Evolutionary conservation across 305 asterid genomes (phyloP).

Genomic region (Fraxinus albicans): DNA sequence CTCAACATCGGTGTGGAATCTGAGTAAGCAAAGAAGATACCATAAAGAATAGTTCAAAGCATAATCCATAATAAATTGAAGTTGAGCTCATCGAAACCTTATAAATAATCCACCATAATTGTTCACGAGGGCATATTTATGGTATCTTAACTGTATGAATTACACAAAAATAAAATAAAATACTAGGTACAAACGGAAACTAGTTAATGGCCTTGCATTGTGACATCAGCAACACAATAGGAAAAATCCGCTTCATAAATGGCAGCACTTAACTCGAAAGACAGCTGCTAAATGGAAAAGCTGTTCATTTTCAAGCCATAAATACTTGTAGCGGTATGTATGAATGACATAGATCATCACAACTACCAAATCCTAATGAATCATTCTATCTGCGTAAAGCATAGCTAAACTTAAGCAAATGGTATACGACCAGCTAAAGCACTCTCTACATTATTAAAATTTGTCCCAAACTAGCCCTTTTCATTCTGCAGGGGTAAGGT

Average conservation of each 20-base stretch:
- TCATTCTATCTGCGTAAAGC: not conserved
- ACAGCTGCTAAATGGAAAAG: not conserved
- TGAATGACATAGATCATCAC: not conserved
- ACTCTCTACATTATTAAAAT: not conserved
- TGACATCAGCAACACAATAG: not conserved
- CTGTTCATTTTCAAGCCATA: not conserved
- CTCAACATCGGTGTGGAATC: constrained; percentile 94
- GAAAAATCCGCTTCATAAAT: not conserved
- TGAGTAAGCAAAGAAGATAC: constrained; percentile 22
- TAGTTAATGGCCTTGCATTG: not conserved
- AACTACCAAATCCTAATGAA: not conserved
- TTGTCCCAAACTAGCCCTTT: constrained; percentile 2
- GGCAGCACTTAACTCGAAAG: not conserved
- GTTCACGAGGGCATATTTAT: not conserved
- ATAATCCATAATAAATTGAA: not conserved
- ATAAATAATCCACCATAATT: not conserved
- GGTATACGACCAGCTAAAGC: not conserved
- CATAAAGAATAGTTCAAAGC: constrained; percentile 5
- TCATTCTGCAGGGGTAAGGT: not conserved
- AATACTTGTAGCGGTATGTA: not conserved
- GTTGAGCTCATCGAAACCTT: not conserved
- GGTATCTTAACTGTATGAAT: not conserved
- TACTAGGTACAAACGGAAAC: not conserved
- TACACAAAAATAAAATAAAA: not conserved
- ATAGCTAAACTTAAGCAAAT: constrained; percentile 9